Conservation (phyloP, 805 yeast genomes). For the Metschnikowia aberdeeniae region DNA sequence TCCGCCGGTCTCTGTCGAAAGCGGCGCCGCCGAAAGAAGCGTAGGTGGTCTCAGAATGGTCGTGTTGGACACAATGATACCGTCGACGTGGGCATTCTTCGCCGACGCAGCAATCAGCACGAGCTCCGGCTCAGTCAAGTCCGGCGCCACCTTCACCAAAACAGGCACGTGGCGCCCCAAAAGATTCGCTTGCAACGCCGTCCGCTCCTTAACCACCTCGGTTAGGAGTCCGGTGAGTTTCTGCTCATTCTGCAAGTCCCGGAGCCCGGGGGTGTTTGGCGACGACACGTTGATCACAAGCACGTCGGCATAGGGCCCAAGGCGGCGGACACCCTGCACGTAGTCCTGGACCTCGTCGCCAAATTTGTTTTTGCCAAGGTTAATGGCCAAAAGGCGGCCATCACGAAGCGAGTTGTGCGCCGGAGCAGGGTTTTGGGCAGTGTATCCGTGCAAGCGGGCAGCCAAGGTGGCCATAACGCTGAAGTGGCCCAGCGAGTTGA, state of each 20-base stretch:
- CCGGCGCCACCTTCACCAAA: constrained; percentile 91
- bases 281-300: constrained; percentile 88
- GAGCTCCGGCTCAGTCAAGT: constrained; percentile 75
- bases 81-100: constrained; percentile 74
- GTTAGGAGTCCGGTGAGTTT: constrained; percentile 66
- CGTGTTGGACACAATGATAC: constrained; percentile 89
- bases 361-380: constrained; percentile 86
- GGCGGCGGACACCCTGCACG: constrained; percentile 72
- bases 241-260: constrained; percentile 76
- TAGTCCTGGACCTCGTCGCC: constrained; percentile 91
- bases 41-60: constrained; percentile 76
- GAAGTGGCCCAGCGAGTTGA: constrained; percentile 86
- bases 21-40: constrained; percentile 46
- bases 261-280: constrained; percentile 93
- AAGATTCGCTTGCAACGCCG: constrained; percentile 40
- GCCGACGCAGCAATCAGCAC: constrained; percentile 80
- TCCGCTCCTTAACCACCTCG: constrained; percentile 65
- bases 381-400: constrained; percentile 70
- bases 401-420: constrained; percentile 50
- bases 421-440: constrained; percentile 35
- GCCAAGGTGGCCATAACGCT: constrained; percentile 66
- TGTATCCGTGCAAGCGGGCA: constrained; percentile 43
- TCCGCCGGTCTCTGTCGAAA: constrained; percentile 68
- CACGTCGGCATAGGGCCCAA: constrained; percentile 84
- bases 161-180: constrained; percentile 64